Conservation (phyloP, 257 asterid species). For the Primulina eburnea region DNA sequence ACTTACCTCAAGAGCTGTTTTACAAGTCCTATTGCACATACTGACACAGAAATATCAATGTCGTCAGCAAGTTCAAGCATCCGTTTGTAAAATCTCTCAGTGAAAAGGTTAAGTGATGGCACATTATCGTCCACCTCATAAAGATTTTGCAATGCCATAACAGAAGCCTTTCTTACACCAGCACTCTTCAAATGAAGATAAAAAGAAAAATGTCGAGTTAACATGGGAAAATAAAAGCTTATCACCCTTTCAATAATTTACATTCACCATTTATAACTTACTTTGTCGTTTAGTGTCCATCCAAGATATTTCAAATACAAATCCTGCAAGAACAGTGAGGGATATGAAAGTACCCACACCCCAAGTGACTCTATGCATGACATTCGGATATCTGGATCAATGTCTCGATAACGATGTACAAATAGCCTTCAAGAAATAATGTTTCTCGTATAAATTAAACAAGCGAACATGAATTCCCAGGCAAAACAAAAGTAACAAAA, state of each 20-base stretch:
- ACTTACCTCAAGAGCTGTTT: slow-evolving; percentile 82
- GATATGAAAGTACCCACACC: slow-evolving; percentile 89
- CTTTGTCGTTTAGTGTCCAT: slow-evolving; percentile 99
- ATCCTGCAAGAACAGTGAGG: slow-evolving; percentile 95
- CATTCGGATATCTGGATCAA: slow-evolving; percentile 88
- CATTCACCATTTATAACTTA: slow-evolving; percentile 31
- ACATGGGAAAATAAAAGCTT: slow-evolving; percentile 18
- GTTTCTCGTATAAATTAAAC: slow-evolving; percentile 16
- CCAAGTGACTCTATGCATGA: slow-evolving; percentile 96
- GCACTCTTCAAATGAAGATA: slow-evolving; percentile 57
- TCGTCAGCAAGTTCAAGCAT: slow-evolving; percentile 99
- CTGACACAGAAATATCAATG: slow-evolving; percentile 93
- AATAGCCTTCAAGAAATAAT: slow-evolving; percentile 62
- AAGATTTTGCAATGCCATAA: slow-evolving; percentile 88
- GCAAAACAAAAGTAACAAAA: slow-evolving; percentile 3
- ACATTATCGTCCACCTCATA: slow-evolving; percentile 93
- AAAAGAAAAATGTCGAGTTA: slow-evolving; percentile 30
- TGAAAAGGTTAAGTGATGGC: slow-evolving; percentile 93
- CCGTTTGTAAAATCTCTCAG: slow-evolving; percentile 82
- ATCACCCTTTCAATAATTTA: not conserved
- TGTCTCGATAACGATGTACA: slow-evolving; percentile 96
- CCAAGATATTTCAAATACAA: slow-evolving; percentile 95
- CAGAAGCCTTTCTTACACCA: slow-evolving; percentile 92
- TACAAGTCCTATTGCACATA: slow-evolving; percentile 97
- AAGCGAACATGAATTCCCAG: slow-evolving; percentile 11